Conservation (phyloP, 345 rosid genomes). For the Orychophragmus violaceus region DNA sequence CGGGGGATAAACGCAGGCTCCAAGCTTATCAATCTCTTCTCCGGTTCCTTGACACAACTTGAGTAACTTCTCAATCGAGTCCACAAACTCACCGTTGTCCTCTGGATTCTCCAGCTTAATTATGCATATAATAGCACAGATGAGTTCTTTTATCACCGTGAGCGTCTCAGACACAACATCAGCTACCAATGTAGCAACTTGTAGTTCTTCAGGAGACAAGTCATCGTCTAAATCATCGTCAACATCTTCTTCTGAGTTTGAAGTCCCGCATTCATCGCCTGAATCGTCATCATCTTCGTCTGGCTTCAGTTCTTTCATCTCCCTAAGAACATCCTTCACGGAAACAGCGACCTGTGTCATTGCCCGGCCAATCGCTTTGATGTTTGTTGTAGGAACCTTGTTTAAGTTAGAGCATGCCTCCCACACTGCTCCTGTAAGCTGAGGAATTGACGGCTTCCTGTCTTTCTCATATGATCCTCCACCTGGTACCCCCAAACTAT, state of each 20-base stretch:
- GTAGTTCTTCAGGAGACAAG: constrained; percentile 65
- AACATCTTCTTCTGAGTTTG: constrained; percentile 28
- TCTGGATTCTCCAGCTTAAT: constrained; percentile 53
- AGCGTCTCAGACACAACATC: constrained; percentile 49
- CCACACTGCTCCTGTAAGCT: constrained; percentile 73
- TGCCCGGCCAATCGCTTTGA: constrained; percentile 64
- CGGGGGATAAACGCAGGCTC: constrained; percentile 78
- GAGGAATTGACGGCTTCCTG: constrained; percentile 38
- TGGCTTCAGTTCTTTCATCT: constrained; percentile 80
- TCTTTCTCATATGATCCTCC: constrained; percentile 42
- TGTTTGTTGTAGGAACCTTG: constrained; percentile 62
- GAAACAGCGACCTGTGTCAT: constrained; percentile 74
- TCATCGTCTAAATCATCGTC: constrained; percentile 60
- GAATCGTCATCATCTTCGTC: constrained; percentile 39
- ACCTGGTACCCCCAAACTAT: constrained; percentile 10
- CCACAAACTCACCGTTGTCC: constrained; percentile 41
- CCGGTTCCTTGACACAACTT: constrained; percentile 55
- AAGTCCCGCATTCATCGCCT: constrained; percentile 18
- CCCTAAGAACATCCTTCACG: constrained; percentile 77
- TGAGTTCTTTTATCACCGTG: constrained; percentile 52
- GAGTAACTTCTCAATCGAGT: constrained; percentile 58
- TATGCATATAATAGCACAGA: constrained; percentile 47
- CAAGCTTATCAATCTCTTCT: constrained; percentile 61
- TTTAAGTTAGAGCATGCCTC: constrained; percentile 69
- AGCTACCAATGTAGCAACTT: constrained; percentile 44